Base-by-base conservation (phyloP, 2,329 filamentous ascomycete species). In the Penicillium sp. region DNA sequence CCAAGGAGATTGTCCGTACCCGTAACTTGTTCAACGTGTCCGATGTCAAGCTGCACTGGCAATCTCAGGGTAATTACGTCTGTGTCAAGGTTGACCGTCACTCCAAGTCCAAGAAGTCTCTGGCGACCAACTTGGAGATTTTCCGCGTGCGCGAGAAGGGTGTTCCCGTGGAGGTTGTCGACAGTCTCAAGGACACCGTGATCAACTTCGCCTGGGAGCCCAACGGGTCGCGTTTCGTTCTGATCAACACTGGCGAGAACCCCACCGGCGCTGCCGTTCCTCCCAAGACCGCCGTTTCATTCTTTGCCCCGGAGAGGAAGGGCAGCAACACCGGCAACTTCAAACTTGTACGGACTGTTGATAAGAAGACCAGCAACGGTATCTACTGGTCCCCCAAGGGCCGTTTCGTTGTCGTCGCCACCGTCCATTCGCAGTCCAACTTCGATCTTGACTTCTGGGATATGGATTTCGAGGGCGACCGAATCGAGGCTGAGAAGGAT, bases 201-300 rank as follows among this genome's bases (percentile, higher is more conserved):
- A 95, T 98, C 75, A 98, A 98, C 77, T 98, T 98, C 67, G 89
- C 93, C 8, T 98, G 93, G 93, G 93, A 98, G 68, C 93, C 93
- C 54, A 96, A 96, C 76, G 93, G 93, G 52, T 90, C 95, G 69
- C 85, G 93, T 31, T 98, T 98, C 69, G 89, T 96, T 56, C 85
- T 96, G 65, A 98, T 98, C 74, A 96, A 90, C 28, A 93, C 88
- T 14, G 86, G 89, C 9, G 93, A 98, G 73, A 82, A 87, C 2
- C 77, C 84, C 32, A 82, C 83, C 31, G 82, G 84, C 35, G 84
- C 87, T 9, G 89, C 87, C 10, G 89, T 95, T 6, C 81, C 87
- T 4, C 90, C 93, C 54, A 98, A 98, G 79, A 97, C 93, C 1
- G 80, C 89, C 0, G 91, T 97, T 16, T 81, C 88, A 27, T 98